Percentiles rank a stretch among this genome's conserved stretches.
Conservation (phyloP, 306 rosid species). For the Vicia sativa region DNA sequence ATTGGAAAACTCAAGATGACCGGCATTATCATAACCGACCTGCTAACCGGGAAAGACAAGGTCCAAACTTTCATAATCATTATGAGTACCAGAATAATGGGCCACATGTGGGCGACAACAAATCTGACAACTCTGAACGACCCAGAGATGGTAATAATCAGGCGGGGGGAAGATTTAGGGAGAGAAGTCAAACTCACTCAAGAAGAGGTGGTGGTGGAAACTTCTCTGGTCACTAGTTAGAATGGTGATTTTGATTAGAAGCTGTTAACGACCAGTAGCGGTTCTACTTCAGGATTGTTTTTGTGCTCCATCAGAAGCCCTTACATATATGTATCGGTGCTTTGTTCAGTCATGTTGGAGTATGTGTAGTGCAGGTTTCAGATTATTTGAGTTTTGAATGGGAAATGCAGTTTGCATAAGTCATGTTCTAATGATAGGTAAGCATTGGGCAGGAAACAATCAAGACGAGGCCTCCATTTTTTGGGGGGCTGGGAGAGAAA, state of each 20-base stretch:
- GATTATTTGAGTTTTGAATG: slow-evolving; percentile 23
- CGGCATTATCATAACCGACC: slow-evolving; percentile 55
- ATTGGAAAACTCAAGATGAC: slow-evolving; percentile 65
- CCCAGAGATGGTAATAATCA: slow-evolving; percentile 56
- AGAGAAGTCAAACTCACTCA: slow-evolving; percentile 70
- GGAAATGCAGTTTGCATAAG: slow-evolving; percentile 24
- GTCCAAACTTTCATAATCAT: slow-evolving; percentile 60
- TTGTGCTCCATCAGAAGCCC: slow-evolving; percentile 46
- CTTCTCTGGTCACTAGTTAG: slow-evolving; percentile 53
- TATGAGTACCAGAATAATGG: slow-evolving; percentile 88
- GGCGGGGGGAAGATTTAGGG: slow-evolving; percentile 61
- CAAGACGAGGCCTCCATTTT: slow-evolving; percentile 40
- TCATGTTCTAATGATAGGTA: slow-evolving; percentile 41
- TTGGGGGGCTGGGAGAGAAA: slow-evolving; percentile 36
- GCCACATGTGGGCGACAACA: slow-evolving; percentile 54
- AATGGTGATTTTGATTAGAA: slow-evolving; percentile 57
- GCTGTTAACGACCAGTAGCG: slow-evolving; percentile 45
- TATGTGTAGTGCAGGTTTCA: slow-evolving; percentile 33
- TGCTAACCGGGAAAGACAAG: slow-evolving; percentile 67
- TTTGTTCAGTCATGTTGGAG: slow-evolving; percentile 45
- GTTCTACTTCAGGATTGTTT: slow-evolving; percentile 27
- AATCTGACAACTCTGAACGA: slow-evolving; percentile 48
- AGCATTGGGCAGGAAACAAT: slow-evolving; percentile 40
- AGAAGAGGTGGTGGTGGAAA: slow-evolving; percentile 87
- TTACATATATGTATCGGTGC: slow-evolving; percentile 25